Percentiles rank a stretch among this genome's conserved stretches.
These are phyloP conservation scores for Sporisorium graminicola DNA, from an alignment of 1,284 basidiomycete genomes.

Conservation along the genomic window DNA sequence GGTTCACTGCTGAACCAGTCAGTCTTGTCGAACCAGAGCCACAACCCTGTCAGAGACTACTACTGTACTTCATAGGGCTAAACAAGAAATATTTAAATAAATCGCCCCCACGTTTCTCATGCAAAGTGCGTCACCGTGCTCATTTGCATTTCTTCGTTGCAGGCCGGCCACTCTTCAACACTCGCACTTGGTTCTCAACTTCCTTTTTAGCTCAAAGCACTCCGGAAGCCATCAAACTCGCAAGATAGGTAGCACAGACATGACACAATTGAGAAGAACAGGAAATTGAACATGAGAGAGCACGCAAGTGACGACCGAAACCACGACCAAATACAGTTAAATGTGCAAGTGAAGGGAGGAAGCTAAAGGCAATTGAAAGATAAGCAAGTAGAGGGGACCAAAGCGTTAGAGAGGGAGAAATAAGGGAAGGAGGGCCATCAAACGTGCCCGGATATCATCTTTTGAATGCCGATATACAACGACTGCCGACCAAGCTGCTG, in stretches of 20 bases:
- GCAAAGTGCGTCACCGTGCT: conserved; percentile 4
- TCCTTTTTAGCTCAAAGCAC: background rate
- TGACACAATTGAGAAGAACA: background rate
- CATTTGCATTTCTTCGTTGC: background rate
- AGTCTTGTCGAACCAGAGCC: too few species aligned
- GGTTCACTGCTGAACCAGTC: too few species aligned
- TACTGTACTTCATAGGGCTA: too few species aligned
- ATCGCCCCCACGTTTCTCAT: background rate
- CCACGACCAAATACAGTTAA: conserved; percentile 28
- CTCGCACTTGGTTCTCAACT: background rate
- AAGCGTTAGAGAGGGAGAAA: background rate
- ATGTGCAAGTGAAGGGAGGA: conserved; percentile 14
- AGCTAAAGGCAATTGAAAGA: background rate
- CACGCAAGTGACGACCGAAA: background rate
- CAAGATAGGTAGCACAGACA: background rate
- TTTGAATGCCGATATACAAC: background rate
- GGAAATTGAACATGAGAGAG: conserved; percentile 12
- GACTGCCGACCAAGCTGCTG: background rate
- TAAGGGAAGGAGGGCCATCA: background rate
- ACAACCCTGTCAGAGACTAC: too few species aligned
- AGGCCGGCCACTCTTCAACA: background rate
- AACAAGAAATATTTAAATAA: too few species aligned
- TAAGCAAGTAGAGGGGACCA: background rate
- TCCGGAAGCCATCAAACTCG: background rate
- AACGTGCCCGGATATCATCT: conserved; percentile 38